Base-by-base conservation (phyloP, 306 rosid genomes). In the Lathyrus sativus region DNA sequence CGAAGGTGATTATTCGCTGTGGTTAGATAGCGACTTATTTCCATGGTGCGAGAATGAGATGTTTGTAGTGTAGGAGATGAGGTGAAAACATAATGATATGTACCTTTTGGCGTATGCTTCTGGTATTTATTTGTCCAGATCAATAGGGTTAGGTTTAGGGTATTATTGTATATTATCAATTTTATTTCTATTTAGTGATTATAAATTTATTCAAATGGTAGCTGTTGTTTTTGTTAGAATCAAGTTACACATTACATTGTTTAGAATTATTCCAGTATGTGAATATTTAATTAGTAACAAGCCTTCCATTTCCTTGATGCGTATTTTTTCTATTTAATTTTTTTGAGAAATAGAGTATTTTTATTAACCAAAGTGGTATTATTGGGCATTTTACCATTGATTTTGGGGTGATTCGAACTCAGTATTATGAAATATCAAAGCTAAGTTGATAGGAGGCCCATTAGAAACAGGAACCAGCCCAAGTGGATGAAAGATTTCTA, bases 81-180 rank as follows among this genome's bases (percentile, higher is more conserved):
- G 35, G 65, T 62, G 60, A 54, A 66, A 54, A 31, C 75, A 45
- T 35, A 26, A 61, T 62, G 31, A 67, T 62, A 43, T 37, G 65
- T 62, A 59, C 71, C 62, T 62, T 38, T 56, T 13, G 70, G 39
- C 65, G 71, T 50, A 53, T 56, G 73, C 61, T 55, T 44, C 35
- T 43, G 83, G 59, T 68, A 59, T 77, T 67, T 55, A 63, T 77
- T 50, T 73, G 80, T 82, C 83, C 82, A 80, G 88, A 83, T 82
- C 51, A 87, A 71, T 84, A 76, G 86, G 70, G 73, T 83, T 91
- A 89, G 96, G 82, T 65, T 80, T 91, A 91, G 97, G 79, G 62
- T 87, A 64, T 35, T 78, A 66, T 18, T 89, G 95, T 91, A 91
- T 77, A 87, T 87, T 63, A 43, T 63, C 51, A 74, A 54, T 70